A percentile compares a stretch with the other conserved stretches of the same genome.
These are phyloP conservation scores for Rhododendron molle DNA, from an alignment of 148 eudicot species.

Conservation along the genomic window DNA sequence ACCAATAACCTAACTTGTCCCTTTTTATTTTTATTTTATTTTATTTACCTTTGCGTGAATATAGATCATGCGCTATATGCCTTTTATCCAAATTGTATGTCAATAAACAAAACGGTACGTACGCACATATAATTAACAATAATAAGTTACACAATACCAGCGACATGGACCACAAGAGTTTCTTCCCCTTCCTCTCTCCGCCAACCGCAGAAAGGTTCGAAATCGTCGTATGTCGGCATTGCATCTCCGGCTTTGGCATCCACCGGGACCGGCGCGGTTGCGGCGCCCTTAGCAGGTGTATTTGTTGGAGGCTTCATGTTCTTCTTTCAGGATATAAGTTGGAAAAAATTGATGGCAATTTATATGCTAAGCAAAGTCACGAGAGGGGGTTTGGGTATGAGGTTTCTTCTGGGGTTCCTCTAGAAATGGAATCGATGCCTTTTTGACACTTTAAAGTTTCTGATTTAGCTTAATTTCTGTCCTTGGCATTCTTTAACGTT, in stretches of 20 bases:
- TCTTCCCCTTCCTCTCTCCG: slow-evolving; percentile 24
- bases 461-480: neutral
- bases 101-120: too few relatives aligned
- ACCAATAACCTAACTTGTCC: too few relatives aligned
- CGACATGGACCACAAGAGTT: slow-evolving; percentile 32
- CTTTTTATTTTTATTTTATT: too few relatives aligned
- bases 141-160: slow-evolving; percentile 15
- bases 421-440: neutral
- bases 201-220: slow-evolving; percentile 45
- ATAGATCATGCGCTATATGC: too few relatives aligned
- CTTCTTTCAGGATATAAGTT: neutral
- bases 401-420: neutral
- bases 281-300: neutral
- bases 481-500: neutral
- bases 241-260: neutral
- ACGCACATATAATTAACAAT: neutral
- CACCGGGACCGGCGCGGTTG: neutral
- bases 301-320: neutral
- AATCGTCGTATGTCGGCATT: slow-evolving; percentile 22
- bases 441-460: neutral
- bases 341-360: neutral
- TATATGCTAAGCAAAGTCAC: neutral
- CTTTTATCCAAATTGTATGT: too few relatives aligned
- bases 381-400: neutral
- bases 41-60: too few relatives aligned